Conservation (phyloP, 2,329 filamentous ascomycete species). For the Xylaria sp. region DNA sequence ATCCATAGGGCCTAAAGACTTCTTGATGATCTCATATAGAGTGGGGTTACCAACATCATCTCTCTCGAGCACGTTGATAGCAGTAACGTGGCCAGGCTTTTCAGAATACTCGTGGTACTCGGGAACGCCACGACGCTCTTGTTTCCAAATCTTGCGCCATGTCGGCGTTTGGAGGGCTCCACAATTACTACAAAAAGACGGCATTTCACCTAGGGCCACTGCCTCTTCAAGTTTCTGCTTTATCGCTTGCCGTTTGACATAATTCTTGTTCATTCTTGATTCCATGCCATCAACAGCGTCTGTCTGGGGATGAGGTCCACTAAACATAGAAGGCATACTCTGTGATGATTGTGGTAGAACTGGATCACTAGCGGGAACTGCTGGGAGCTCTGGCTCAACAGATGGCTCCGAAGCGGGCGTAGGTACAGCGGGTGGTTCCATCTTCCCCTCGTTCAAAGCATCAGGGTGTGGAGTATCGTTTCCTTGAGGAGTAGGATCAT, state of each 20-base stretch:
- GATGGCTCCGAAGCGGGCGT: slow-evolving; percentile 37
- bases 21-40: slow-evolving; percentile 81
- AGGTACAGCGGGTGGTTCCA: slow-evolving; percentile 40
- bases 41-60: slow-evolving; percentile 71
- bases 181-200: slow-evolving; percentile 90
- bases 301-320: slow-evolving; percentile 56
- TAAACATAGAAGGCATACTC: slow-evolving; percentile 49
- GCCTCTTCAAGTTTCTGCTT: slow-evolving; percentile 68
- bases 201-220: slow-evolving; percentile 83
- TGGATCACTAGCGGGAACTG: slow-evolving; percentile 60
- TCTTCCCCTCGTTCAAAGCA: slow-evolving; percentile 21
- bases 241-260: slow-evolving; percentile 70
- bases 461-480: slow-evolving; percentile 8
- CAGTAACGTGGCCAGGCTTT: slow-evolving; percentile 77
- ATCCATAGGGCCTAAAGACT: slow-evolving; percentile 69
- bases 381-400: slow-evolving; percentile 48
- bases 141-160: slow-evolving; percentile 93
- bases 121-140: slow-evolving; percentile 75
- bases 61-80: slow-evolving; percentile 73
- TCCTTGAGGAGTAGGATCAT: slow-evolving; percentile 32
- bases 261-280: slow-evolving; percentile 68
- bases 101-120: slow-evolving; percentile 76
- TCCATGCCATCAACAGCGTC: slow-evolving; percentile 51
- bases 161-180: slow-evolving; percentile 95
- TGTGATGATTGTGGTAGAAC: slow-evolving; percentile 48